Evolutionary conservation across 768 basidiomycete species (phyloP).

Genomic region (Lentinula sp.): DNA sequence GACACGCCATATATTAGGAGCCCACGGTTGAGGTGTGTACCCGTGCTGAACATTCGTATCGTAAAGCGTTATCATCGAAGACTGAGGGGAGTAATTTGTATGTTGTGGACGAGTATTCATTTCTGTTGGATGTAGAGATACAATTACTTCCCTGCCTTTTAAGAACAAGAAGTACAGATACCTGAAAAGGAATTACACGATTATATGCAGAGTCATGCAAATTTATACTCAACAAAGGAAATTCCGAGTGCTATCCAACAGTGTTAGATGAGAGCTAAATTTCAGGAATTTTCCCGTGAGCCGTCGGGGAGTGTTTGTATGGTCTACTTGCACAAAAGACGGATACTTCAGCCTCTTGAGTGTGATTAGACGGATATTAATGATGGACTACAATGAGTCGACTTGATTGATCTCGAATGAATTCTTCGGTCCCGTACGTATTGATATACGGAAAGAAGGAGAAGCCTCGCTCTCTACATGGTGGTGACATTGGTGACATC

Average conservation of each 20-base stretch:
- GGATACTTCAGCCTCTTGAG: no score
- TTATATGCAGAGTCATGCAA: neutral
- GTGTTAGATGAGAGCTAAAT: neutral
- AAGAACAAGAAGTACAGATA: neutral
- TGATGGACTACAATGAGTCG: no score
- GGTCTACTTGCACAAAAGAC: no score
- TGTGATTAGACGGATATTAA: no score
- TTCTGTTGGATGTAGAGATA: neutral
- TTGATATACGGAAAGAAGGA: no score
- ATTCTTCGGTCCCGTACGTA: no score
- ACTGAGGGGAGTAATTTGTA: neutral
- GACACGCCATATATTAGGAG: constrained; percentile 71
- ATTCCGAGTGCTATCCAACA: neutral
- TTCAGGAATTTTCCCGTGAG: neutral
- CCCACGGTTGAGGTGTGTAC: constrained; percentile 56
- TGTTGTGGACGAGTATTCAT: neutral
- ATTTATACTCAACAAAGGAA: neutral
- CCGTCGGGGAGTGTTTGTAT: no score
- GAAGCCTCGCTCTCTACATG: no score
- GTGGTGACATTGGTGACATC: no score
- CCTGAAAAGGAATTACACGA: neutral
- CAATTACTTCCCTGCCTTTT: neutral
- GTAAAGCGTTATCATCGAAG: constrained; percentile 48
- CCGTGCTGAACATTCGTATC: constrained; percentile 46
- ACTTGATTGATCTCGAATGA: no score